phyloP scores from a whole-genome alignment of 1,284 basidiomycete genomes.

The Rhodotorula sp. region DNA sequence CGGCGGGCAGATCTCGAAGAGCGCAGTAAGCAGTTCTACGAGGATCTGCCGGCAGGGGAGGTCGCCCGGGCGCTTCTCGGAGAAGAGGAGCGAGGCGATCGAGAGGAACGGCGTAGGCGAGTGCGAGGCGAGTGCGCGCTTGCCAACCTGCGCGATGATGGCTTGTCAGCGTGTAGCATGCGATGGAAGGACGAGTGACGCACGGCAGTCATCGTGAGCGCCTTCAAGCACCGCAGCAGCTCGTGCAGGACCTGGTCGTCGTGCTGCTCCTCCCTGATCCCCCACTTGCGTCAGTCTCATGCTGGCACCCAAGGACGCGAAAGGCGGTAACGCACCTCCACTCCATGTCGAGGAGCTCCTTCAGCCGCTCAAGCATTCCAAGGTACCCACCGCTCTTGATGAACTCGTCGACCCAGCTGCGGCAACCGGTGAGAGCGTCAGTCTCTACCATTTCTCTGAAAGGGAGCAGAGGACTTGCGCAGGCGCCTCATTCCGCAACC shows the following conservation, averaged over 20 bases:
- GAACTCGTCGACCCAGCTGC: constrained; percentile 84
- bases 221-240: constrained; percentile 89
- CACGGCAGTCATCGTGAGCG: constrained; percentile 82
- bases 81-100: constrained; percentile 80
- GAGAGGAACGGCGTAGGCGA: constrained; percentile 84
- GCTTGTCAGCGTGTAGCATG: neutral
- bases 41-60: constrained; percentile 86
- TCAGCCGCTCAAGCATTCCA: constrained; percentile 77
- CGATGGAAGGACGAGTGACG: constrained; percentile 54
- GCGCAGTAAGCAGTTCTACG: constrained; percentile 74
- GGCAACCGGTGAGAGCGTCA: constrained; percentile 8
- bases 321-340: constrained; percentile 62
- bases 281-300: neutral
- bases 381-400: constrained; percentile 79
- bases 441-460: no score
- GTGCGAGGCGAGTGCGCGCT: constrained; percentile 70
- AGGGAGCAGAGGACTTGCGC: constrained; percentile 52
- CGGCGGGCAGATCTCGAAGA: constrained; percentile 74
- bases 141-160: constrained; percentile 49
- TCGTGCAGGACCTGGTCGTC: constrained; percentile 94
- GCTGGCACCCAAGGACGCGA: neutral
- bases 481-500: constrained; percentile 82
- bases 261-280: constrained; percentile 78
- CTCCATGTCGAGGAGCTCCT: constrained; percentile 90
- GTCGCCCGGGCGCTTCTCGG: constrained; percentile 96